Conservation (phyloP, 2,329 filamentous ascomycete species). For the Hymenoscyphus fraxineus region DNA sequence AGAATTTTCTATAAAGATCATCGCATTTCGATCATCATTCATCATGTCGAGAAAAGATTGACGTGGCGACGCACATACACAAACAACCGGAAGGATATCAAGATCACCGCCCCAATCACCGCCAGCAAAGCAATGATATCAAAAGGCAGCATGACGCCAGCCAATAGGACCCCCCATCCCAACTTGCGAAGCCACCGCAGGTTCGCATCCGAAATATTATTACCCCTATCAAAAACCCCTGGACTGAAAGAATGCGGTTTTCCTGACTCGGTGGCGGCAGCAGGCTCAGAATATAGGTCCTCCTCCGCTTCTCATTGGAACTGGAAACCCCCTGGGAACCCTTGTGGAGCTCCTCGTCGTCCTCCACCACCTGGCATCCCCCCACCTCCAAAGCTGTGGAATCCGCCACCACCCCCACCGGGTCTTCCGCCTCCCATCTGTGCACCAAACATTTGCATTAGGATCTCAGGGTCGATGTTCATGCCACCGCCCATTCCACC, state of each 20-base stretch:
- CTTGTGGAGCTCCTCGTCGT: constrained; percentile 33
- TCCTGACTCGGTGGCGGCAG: constrained; percentile 7
- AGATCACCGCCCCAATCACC: constrained; percentile 26
- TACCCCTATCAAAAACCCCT: constrained; percentile 9
- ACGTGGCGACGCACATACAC: constrained; percentile 21
- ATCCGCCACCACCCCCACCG: constrained; percentile 48
- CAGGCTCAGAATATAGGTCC: constrained; percentile 17
- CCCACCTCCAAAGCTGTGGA: constrained; percentile 44
- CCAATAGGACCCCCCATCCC: constrained; percentile 31
- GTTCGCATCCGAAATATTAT: constrained; percentile 20
- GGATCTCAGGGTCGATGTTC: constrained; percentile 35
- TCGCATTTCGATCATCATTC: constrained; percentile 1
- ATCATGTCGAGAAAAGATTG: background rate
- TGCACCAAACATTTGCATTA: constrained; percentile 36
- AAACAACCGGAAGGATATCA: constrained; percentile 28
- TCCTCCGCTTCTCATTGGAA: constrained; percentile 47
- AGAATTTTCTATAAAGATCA: background rate
- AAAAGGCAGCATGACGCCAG: constrained; percentile 32
- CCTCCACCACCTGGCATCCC: constrained; percentile 42
- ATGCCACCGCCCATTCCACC: constrained; percentile 49
- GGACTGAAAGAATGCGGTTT: constrained; percentile 4
- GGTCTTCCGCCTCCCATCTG: constrained; percentile 44
- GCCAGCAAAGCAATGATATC: constrained; percentile 30
- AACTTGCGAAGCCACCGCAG: constrained; percentile 27
- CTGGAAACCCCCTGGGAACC: constrained; percentile 53